Evolutionary conservation across 2,329 filamentous ascomycete genomes (phyloP), one percentile per base, ranked within the genome.

Genomic region (Calonectria honghensis): DNA sequence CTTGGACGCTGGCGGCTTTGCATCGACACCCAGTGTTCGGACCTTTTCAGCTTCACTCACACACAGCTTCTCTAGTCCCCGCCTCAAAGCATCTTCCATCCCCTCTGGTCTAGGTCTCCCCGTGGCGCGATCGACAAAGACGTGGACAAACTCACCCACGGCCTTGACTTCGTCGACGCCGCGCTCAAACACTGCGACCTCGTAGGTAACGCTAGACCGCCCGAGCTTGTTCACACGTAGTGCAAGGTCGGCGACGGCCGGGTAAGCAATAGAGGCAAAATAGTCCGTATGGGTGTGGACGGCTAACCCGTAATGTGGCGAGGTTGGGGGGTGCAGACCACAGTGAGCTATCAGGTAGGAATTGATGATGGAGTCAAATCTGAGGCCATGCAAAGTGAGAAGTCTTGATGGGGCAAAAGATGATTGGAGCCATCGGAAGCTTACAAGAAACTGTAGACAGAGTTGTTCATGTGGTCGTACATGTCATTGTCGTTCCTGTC

Each of bases 401-500:
- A 51, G 10, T 50, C 20, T 63, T 13, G 79, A 20, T 24, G 41
- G 37, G 31, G 14, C 13, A 51, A 41, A 48, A n/a, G 18, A 68
- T 41, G 29, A 54, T 31, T 59, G 66, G 24, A 29, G 39, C 35
- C 9, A 18, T n/a, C 41, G 35, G 57, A 45, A 35, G 52, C 88
- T 82, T 84, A 93, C 90, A 97, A 89, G 76, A 94, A 93, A 80
- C 94, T 94, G 85, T 98, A 98, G 69, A 97, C 90, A 51, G 93
- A 94, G 83, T 98, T 98, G 87, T 98, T 98, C 89, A 98, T 92
- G 83, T 98, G 96, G 75, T 95, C 90, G 85, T 97, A 98, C 94
- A 97, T 97, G 87, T 98, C 96, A 83, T 98, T 98, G 85, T 98
- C 96, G 84, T 92, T 93, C 95, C 95, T 96, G 72, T 57, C 75